These are phyloP conservation scores for Xylaria sp. DNA, from an alignment of 2,329 filamentous ascomycete genomes.

Conservation along the genomic window DNA sequence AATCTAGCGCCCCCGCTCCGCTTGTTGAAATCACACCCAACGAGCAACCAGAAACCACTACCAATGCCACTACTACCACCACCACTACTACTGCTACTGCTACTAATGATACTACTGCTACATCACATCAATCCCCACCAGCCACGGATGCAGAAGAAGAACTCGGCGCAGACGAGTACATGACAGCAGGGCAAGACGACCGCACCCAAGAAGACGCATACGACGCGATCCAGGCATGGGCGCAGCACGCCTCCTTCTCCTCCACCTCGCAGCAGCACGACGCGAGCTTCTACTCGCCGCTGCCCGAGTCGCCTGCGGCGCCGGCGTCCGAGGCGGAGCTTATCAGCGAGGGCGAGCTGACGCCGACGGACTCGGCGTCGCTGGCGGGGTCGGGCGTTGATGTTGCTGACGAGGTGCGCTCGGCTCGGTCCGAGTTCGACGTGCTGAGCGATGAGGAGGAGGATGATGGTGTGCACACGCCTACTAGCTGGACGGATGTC, in stretches of 20 bases:
- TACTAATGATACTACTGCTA: neutral
- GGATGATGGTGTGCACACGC: conserved; percentile 67
- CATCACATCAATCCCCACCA: neutral
- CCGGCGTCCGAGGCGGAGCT: conserved; percentile 64
- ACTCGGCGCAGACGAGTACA: conserved; percentile 60
- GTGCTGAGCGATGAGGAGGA: conserved; percentile 60
- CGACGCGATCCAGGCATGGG: conserved; percentile 74
- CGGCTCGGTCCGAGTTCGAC: conserved; percentile 57
- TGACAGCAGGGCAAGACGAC: conserved; percentile 63
- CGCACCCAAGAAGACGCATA: conserved; percentile 57
- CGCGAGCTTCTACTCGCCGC: conserved; percentile 69
- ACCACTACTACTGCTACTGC: neutral
- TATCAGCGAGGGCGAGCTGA: conserved; percentile 65
- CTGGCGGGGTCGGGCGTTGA: conserved; percentile 64
- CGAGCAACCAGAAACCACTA: neutral
- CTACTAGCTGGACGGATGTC: conserved; percentile 73
- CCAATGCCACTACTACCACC: neutral
- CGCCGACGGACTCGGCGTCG: conserved; percentile 69
- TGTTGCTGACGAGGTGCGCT: conserved; percentile 56
- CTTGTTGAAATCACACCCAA: conserved; percentile 50
- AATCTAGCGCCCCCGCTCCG: neutral
- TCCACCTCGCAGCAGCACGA: conserved; percentile 36
- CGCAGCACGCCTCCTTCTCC: conserved; percentile 61
- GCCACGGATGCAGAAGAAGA: conserved; percentile 50
- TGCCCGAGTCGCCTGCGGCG: conserved; percentile 62